These are phyloP conservation scores for Coffea canephora DNA, from an alignment of 257 asterid species.

Conservation along the genomic window DNA sequence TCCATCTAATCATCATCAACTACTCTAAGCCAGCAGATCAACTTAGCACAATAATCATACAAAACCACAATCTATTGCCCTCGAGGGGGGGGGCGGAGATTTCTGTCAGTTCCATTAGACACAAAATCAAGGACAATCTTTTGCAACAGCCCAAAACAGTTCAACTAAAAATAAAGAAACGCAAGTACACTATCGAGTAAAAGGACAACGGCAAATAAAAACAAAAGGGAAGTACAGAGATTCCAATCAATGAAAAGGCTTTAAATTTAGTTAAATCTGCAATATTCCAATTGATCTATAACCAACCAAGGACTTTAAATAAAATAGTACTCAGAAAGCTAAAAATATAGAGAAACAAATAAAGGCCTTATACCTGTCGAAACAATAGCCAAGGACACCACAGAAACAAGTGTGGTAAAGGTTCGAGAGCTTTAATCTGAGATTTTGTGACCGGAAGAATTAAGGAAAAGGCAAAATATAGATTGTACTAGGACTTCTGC, in stretches of 20 bases:
- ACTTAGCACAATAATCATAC: neutral
- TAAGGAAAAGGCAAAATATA: neutral
- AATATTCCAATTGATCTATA: neutral
- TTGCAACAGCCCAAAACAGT: neutral
- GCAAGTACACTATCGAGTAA: neutral
- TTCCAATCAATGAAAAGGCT: no score
- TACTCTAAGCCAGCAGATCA: slow-evolving; percentile 2
- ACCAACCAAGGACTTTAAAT: slow-evolving; percentile 8
- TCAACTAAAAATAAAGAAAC: no score
- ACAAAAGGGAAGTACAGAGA: neutral
- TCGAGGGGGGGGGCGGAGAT: neutral
- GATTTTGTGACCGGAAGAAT: neutral
- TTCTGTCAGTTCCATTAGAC: neutral
- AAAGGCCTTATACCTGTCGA: slow-evolving; percentile 1
- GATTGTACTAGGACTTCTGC: neutral
- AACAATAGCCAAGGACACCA: neutral
- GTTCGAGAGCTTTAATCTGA: neutral
- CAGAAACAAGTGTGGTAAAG: neutral
- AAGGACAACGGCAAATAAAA: neutral
- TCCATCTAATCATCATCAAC: neutral
- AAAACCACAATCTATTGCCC: neutral
- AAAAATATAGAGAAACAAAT: neutral
- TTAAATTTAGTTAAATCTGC: neutral
- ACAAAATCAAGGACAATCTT: slow-evolving; percentile 1
- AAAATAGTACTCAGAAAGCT: neutral